Percentiles rank a stretch among this genome's conserved stretches.
These are phyloP conservation scores for Endogone sp. DNA, from an alignment of 192 early-diverging fungal species.

Conservation along the genomic window DNA sequence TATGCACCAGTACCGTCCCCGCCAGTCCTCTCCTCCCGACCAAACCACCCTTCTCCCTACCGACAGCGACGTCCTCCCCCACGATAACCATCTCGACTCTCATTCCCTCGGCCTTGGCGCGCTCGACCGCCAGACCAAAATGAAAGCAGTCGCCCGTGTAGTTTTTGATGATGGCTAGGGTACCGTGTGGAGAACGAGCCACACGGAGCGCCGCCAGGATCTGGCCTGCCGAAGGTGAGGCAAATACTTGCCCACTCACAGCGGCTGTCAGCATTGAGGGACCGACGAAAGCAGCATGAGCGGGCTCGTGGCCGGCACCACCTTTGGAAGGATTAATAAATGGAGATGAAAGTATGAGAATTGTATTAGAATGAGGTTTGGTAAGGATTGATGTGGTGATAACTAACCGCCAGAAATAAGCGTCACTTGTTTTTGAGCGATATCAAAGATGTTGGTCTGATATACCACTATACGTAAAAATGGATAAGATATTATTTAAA, in stretches of 20 bases:
- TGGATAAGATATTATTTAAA: not conserved
- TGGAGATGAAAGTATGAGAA: not conserved
- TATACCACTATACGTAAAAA: slow-evolving; percentile 48
- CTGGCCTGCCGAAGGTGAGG: slow-evolving; percentile 76
- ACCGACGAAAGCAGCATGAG: slow-evolving; percentile 78
- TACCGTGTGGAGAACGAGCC: slow-evolving; percentile 60
- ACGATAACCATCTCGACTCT: slow-evolving; percentile 73
- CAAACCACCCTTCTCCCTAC: slow-evolving; percentile 54
- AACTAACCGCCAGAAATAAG: slow-evolving; percentile 67
- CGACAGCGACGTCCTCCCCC: slow-evolving; percentile 81
- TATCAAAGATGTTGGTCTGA: slow-evolving; percentile 39
- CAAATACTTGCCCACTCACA: slow-evolving; percentile 84
- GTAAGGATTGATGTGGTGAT: no score
- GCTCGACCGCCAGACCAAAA: slow-evolving; percentile 80
- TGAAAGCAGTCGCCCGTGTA: slow-evolving; percentile 79
- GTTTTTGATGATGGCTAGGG: slow-evolving; percentile 81
- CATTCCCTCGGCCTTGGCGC: slow-evolving; percentile 69
- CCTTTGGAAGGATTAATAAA: not conserved
- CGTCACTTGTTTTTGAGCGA: slow-evolving; percentile 62
- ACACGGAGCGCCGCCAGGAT: slow-evolving; percentile 69
- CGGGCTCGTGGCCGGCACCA: slow-evolving; percentile 82
- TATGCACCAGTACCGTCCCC: slow-evolving; percentile 75
- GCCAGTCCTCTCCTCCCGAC: slow-evolving; percentile 79
- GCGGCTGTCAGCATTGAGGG: slow-evolving; percentile 65
- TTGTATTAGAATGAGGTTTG: not conserved